Percentiles rank a stretch among this genome's conserved stretches.
These are phyloP conservation scores for Pisolithus sp. DNA, from an alignment of 768 basidiomycete genomes.

Conservation along the genomic window DNA sequence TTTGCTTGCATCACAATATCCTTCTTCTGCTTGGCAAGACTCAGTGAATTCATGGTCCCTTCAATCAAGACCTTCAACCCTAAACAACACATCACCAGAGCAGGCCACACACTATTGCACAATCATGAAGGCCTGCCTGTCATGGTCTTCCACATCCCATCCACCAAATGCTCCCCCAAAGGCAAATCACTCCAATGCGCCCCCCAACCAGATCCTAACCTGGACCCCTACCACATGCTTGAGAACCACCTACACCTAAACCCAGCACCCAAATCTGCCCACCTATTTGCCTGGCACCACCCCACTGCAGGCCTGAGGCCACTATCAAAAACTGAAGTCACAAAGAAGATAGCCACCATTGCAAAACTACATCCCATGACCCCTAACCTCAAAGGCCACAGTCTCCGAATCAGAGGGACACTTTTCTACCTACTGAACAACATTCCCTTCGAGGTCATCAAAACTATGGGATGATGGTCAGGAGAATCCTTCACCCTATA, in stretches of 20 bases:
- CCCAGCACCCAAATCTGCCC: not conserved
- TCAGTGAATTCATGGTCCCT: conserved; percentile 36
- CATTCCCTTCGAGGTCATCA: too few relatives aligned
- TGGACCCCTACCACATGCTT: not conserved
- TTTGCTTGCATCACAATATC: not conserved
- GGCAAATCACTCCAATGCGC: conserved; percentile 12
- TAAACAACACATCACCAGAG: conserved; percentile 20
- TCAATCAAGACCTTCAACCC: conserved; percentile 26
- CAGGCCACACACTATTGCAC: conserved; percentile 10
- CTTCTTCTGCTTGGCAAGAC: conserved; percentile 30
- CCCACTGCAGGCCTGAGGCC: not conserved
- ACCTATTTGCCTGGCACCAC: conserved; percentile 7
- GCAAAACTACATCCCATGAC: not conserved
- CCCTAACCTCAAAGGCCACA: not conserved
- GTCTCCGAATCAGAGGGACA: not conserved
- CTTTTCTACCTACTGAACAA: not conserved
- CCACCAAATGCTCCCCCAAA: conserved; percentile 19
- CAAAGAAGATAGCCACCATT: not conserved
- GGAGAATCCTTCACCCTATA: too few relatives aligned
- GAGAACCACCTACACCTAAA: conserved; percentile 12
- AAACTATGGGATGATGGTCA: too few relatives aligned
- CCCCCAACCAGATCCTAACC: conserved; percentile 4
- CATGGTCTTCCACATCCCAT: conserved; percentile 25
- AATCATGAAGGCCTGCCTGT: conserved; percentile 22
- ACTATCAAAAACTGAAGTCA: conserved; percentile 2